A percentile compares a stretch with the other conserved stretches of the same genome.
These are phyloP conservation scores for Acidiella bohemica DNA, from an alignment of 495 filamentous ascomycete genomes.

Conservation along the genomic window DNA sequence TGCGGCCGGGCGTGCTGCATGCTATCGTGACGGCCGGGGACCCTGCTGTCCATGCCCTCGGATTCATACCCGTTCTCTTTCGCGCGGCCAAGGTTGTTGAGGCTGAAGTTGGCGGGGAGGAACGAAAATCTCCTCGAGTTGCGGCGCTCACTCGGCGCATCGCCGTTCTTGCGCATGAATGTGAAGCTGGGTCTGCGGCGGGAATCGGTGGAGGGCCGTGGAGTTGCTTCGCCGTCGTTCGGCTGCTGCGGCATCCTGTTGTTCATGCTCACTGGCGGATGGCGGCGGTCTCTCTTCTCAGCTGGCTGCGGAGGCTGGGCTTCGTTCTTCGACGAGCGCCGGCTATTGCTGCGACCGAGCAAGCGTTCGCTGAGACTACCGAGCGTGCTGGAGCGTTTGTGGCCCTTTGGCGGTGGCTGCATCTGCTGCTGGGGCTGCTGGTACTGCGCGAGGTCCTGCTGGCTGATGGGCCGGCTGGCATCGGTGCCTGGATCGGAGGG, in stretches of 20 bases:
- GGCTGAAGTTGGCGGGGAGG: conserved; percentile 60
- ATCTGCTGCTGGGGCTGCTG: conserved; percentile 30
- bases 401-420: conserved; percentile 36
- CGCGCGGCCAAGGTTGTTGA: conserved; percentile 33
- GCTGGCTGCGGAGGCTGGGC: conserved; percentile 20
- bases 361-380: conserved; percentile 65
- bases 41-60: neutral
- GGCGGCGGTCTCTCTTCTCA: conserved; percentile 26
- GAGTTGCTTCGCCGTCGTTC: conserved; percentile 48
- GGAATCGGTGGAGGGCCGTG: conserved; percentile 68
- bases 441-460: conserved; percentile 33
- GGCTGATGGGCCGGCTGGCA: conserved; percentile 9
- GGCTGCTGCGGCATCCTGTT: conserved; percentile 42
- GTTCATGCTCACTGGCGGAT: conserved; percentile 26
- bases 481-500: conserved; percentile 21
- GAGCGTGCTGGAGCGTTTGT: conserved; percentile 84
- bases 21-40: conserved; percentile 24
- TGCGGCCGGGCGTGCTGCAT: conserved; percentile 29
- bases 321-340: conserved; percentile 42
- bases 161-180: conserved; percentile 53
- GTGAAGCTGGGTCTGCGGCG: conserved; percentile 63
- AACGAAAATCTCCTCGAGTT: conserved; percentile 48
- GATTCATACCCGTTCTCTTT: conserved; percentile 28
- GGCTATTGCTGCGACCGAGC: conserved; percentile 63
- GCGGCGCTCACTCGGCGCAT: conserved; percentile 38